These are phyloP conservation scores for Phytophthora palmivora DNA, from an alignment of 352 stramenopile species.

Conservation along the genomic window DNA sequence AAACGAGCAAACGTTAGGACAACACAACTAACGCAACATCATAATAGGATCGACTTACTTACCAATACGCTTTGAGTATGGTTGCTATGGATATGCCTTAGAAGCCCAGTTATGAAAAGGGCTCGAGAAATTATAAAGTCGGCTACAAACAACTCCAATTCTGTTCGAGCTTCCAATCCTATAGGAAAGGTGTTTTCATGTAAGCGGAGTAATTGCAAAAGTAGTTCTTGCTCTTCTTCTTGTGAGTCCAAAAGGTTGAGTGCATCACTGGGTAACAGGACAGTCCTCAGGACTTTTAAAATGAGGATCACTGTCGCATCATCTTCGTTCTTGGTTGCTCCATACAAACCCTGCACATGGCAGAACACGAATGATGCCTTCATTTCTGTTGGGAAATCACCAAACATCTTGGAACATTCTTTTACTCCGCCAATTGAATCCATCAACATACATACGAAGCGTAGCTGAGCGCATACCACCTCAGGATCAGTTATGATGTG, in stretches of 20 bases:
- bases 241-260: slow-evolving; percentile 23
- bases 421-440: slow-evolving; percentile 28
- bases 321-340: slow-evolving; percentile 18
- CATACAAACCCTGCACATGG: slow-evolving; percentile 24
- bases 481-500: slow-evolving; percentile 16
- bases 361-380: slow-evolving; percentile 31
- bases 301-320: slow-evolving; percentile 20
- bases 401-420: slow-evolving; percentile 26
- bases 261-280: slow-evolving; percentile 22
- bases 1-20: slow-evolving; percentile 9
- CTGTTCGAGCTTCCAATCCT: slow-evolving; percentile 7
- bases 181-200: neutral
- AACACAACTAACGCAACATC: neutral
- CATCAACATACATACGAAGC: slow-evolving; percentile 49
- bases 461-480: slow-evolving; percentile 41
- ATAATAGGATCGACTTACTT: slow-evolving; percentile 5
- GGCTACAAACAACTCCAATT: slow-evolving; percentile 42
- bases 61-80: slow-evolving; percentile 22
- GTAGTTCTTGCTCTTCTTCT: slow-evolving; percentile 34
- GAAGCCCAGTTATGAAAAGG: slow-evolving; percentile 34
- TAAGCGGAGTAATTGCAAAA: slow-evolving; percentile 38
- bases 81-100: slow-evolving; percentile 13
- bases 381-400: slow-evolving; percentile 13
- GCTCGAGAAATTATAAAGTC: slow-evolving; percentile 42
- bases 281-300: slow-evolving; percentile 27